Evolutionary conservation across 495 filamentous ascomycete species (phyloP).

Genomic region (Trichoderma reesei): DNA sequence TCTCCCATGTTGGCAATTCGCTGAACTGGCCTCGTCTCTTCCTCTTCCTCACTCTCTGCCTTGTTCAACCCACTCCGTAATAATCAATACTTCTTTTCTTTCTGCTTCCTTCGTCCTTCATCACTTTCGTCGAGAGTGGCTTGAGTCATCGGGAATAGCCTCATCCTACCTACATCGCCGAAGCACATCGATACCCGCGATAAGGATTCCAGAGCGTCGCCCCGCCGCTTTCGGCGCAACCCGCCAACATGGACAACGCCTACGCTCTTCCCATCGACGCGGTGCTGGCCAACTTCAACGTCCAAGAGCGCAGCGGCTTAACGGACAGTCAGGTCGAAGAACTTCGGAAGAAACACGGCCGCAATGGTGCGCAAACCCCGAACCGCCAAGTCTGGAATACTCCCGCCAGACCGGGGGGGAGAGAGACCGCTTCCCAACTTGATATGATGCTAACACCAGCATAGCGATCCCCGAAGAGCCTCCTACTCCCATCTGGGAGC

Average conservation of each 20-base stretch:
- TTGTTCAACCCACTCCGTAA: no score
- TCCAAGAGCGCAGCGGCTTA: conserved; percentile 57
- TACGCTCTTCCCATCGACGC: conserved; percentile 59
- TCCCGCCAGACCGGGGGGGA: conserved; percentile 5
- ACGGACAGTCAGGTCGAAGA: conserved; percentile 56
- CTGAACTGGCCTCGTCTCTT: neutral
- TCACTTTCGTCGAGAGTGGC: neutral
- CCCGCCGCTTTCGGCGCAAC: conserved; percentile 1
- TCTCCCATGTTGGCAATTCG: neutral
- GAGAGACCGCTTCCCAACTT: conserved; percentile 8
- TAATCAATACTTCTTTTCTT: neutral
- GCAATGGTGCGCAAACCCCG: conserved; percentile 56
- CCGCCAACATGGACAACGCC: conserved; percentile 61
- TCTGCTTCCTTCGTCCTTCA: neutral
- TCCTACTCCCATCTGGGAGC: conserved; percentile 92
- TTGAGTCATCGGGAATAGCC: neutral
- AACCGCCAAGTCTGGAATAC: conserved; percentile 7
- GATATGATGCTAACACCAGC: conserved; percentile 17
- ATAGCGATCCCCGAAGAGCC: conserved; percentile 91
- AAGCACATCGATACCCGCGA: neutral
- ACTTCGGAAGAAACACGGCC: conserved; percentile 60
- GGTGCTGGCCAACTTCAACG: conserved; percentile 62
- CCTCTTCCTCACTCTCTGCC: neutral
- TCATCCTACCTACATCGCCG: neutral
- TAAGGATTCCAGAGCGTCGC: neutral